Base-by-base conservation (phyloP, 208 protist species). In the Strigomonas culicis region DNA sequence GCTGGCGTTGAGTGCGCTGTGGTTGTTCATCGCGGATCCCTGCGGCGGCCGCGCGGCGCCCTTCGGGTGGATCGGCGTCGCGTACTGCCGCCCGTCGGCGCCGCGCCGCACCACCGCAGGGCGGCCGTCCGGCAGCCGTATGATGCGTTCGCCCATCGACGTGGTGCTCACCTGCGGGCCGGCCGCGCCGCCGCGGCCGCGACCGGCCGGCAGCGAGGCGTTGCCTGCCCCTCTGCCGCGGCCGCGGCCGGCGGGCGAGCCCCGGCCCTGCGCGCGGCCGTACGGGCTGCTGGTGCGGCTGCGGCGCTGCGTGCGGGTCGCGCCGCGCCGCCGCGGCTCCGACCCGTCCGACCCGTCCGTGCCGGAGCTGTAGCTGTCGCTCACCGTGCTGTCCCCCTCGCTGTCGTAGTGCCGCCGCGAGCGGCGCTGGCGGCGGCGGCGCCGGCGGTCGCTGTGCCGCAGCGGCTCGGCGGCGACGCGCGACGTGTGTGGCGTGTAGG, bases 401-500 rank as follows among this genome's bases (percentile, higher is more conserved):
- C 10, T 10, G 32, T 39, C 32, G 32, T 39, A 39, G 32, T 39
- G 32, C 6, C 32, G 32, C 6, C 32, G 32, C 32, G 32, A 3
- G 32, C 32, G 32, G 32, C 10, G 32, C 25, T 32, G 1, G 51
- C 56, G 19, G 63, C 63, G 15, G 32, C 22, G 28, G 28, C 8
- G 59, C 44, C 19, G 17, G 31, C 17, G 8, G 36, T 56, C 55
- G 46, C 50, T 4, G 43, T 28, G 56, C 0, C 22, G 34, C 15
- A 27, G 47, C 24, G 58, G 43, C 19, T 53, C 32, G 32, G 32
- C 32, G 47, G 21, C 36, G 36, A 1, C 25, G 17, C 70, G 52
- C 4, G 65, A 71, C 21, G 64, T 63, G n/a, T 43, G 24, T 4
- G 80, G 80, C 47, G 72, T 69, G 72, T 76, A 66, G 27, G 80